A percentile compares a stretch with the other conserved stretches of the same genome.
These are phyloP conservation scores for Alloteropsis angusta DNA, from an alignment of 202 grass and related monocot species.

Conservation along the genomic window DNA sequence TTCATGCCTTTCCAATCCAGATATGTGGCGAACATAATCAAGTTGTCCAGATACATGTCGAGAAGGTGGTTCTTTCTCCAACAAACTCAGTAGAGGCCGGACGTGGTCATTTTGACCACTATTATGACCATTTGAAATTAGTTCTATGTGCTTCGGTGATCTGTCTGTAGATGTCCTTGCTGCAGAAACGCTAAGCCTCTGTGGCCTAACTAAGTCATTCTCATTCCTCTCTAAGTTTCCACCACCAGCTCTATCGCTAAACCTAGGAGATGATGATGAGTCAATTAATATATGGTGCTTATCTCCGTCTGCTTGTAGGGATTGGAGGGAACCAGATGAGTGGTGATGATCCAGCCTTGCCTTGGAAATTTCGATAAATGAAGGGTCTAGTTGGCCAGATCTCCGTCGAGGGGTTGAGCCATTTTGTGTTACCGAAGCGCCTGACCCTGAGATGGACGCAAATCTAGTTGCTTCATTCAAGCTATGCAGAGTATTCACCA, in stretches of 20 bases:
- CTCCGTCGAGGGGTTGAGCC: slow-evolving; percentile 60
- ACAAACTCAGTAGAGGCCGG: slow-evolving; percentile 79
- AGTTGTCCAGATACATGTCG: slow-evolving; percentile 96
- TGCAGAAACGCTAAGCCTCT: slow-evolving; percentile 48
- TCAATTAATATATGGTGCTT: slow-evolving; percentile 43
- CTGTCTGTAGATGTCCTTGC: slow-evolving; percentile 66
- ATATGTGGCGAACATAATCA: slow-evolving; percentile 77
- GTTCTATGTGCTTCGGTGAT: slow-evolving; percentile 75
- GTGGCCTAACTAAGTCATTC: slow-evolving; percentile 49
- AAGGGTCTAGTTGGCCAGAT: slow-evolving; percentile 66
- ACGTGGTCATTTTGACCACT: slow-evolving; percentile 70
- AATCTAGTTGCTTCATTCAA: slow-evolving; percentile 94
- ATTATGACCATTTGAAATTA: slow-evolving; percentile 49
- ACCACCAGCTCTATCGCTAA: slow-evolving; percentile 33
- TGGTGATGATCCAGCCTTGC: slow-evolving; percentile 54
- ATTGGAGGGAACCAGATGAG: slow-evolving; percentile 48
- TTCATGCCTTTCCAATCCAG: slow-evolving; percentile 93
- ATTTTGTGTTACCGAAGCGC: slow-evolving; percentile 62
- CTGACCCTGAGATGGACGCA: slow-evolving; percentile 64
- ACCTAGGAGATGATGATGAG: slow-evolving; percentile 38
- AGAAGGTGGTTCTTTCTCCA: slow-evolving; percentile 94
- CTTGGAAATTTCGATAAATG: slow-evolving; percentile 52
- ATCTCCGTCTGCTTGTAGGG: slow-evolving; percentile 51
- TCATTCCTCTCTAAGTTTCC: slow-evolving; percentile 50
- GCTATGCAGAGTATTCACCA: slow-evolving; percentile 92